Evolutionary conservation across 768 basidiomycete species (phyloP).

Genomic region (Sporobolomyces roseus): DNA sequence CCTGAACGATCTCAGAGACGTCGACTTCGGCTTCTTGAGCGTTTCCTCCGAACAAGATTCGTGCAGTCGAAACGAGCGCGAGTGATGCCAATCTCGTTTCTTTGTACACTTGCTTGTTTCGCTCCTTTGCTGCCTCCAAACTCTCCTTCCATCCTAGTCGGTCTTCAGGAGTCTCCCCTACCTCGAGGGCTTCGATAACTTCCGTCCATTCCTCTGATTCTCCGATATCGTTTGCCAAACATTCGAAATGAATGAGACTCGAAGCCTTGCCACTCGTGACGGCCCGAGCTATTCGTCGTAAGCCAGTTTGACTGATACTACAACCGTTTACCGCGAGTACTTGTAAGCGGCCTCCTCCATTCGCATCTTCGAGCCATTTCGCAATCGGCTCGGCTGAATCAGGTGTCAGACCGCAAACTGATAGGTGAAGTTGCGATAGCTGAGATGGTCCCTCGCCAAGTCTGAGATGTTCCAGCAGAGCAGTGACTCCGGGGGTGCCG

Average conservation of each 20-base stretch:
- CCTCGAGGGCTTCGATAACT: background rate
- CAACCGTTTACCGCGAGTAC: slow-evolving; percentile 29
- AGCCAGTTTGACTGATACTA: background rate
- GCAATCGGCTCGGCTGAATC: slow-evolving; percentile 31
- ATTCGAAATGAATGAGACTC: slow-evolving; percentile 35
- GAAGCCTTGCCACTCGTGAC: slow-evolving; percentile 17
- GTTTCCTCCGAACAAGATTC: slow-evolving; percentile 31
- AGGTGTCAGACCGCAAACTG: slow-evolving; percentile 26
- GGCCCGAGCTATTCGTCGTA: slow-evolving; percentile 17
- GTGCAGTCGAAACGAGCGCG: slow-evolving; percentile 1
- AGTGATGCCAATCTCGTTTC: slow-evolving; percentile 31
- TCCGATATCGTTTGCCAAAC: slow-evolving; percentile 22
- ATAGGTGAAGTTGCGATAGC: slow-evolving; percentile 29
- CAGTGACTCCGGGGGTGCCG: background rate
- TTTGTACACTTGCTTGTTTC: slow-evolving; percentile 29
- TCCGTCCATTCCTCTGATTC: slow-evolving; percentile 6
- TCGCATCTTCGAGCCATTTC: slow-evolving; percentile 24
- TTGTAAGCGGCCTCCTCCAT: slow-evolving; percentile 17
- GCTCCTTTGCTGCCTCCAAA: slow-evolving; percentile 19
- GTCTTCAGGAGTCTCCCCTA: background rate
- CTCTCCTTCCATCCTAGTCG: background rate
- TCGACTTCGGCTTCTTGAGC: background rate
- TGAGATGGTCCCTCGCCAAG: slow-evolving; percentile 23
- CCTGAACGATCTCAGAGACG: background rate
- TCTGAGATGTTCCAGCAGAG: slow-evolving; percentile 18